Conservation (phyloP, 179 eudicot species). For the Sideroxylon spinosum region DNA sequence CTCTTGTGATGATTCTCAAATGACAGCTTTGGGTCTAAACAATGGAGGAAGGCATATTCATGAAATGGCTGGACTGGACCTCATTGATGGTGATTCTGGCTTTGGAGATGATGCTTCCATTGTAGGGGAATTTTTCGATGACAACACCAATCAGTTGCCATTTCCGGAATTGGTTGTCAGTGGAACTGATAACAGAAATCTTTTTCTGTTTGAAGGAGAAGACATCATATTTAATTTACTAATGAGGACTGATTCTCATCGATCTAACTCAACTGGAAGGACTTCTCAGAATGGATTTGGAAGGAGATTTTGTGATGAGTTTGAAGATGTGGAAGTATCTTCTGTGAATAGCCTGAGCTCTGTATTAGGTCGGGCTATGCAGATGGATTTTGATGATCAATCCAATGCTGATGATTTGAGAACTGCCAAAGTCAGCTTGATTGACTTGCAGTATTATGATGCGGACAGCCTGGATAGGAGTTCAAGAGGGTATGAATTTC, state of each 20-base stretch:
- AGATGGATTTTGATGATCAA: constrained; percentile 28
- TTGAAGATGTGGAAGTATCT: constrained; percentile 37
- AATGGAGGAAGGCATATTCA: constrained; percentile 7
- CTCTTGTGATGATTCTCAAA: constrained; percentile 25
- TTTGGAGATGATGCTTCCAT: constrained; percentile 18
- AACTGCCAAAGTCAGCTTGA: constrained; percentile 7
- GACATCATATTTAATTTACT: constrained; percentile 21
- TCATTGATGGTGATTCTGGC: constrained; percentile 12
- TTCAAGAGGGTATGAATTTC: constrained; percentile 1
- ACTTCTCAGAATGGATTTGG: constrained; percentile 25
- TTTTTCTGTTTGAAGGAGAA: constrained; percentile 35
- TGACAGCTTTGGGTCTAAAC: constrained; percentile 17
- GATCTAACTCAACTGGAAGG: constrained; percentile 10
- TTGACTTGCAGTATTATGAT: constrained; percentile 14
- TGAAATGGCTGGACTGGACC: constrained; percentile 20
- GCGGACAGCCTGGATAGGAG: constrained; percentile 8
- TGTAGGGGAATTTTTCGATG: constrained; percentile 20
- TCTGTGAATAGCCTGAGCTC: constrained; percentile 37
- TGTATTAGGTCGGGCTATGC: constrained; percentile 27
- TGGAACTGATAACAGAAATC: constrained; percentile 22
- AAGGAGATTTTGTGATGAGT: constrained; percentile 26
- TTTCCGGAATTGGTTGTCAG: constrained; percentile 30
- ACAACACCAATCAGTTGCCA: constrained; percentile 22
- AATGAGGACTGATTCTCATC: constrained; percentile 25
- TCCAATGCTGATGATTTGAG: constrained; percentile 24